phyloP scores from a whole-genome alignment of 371 early-diverging fungal genomes.

The Choanephora cucurbitarum region DNA sequence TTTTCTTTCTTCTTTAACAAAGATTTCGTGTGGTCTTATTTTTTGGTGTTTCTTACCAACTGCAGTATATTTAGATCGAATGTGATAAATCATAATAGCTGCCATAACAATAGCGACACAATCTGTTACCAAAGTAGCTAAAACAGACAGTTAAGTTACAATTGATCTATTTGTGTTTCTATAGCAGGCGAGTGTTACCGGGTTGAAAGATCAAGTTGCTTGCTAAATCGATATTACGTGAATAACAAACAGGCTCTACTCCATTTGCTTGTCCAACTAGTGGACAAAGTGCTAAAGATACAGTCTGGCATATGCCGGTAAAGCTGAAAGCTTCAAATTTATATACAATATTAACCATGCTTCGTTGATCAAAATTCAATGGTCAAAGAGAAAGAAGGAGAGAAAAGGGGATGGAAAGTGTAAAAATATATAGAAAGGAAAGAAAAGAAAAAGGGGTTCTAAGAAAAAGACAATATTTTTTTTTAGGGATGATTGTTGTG shows the following conservation, averaged over 20 bases:
- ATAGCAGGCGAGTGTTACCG: conserved; percentile 45
- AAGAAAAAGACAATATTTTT: conserved; percentile 10
- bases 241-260: conserved; percentile 91
- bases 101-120: conserved; percentile 94
- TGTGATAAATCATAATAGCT: conserved; percentile 95
- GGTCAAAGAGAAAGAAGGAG: conserved; percentile 6
- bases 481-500: not conserved
- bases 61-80: conserved; percentile 96
- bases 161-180: too few relatives aligned
- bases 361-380: not conserved
- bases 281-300: conserved; percentile 87
- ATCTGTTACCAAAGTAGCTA: conserved; percentile 86
- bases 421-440: not conserved
- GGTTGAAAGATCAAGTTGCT: conserved; percentile 89
- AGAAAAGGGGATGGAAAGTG: conserved; percentile 5
- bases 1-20: not conserved
- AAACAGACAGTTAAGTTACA: conserved; percentile 3
- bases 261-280: conserved; percentile 75
- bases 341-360: conserved; percentile 45
- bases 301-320: conserved; percentile 80
- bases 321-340: conserved; percentile 83
- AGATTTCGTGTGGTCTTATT: not conserved
- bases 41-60: conserved; percentile 69
- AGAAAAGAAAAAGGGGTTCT: conserved; percentile 5
- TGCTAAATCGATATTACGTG: conserved; percentile 85